Base-by-base conservation (phyloP, 1,139 yeast genomes). In the Blastobotrys malaysiensis region DNA sequence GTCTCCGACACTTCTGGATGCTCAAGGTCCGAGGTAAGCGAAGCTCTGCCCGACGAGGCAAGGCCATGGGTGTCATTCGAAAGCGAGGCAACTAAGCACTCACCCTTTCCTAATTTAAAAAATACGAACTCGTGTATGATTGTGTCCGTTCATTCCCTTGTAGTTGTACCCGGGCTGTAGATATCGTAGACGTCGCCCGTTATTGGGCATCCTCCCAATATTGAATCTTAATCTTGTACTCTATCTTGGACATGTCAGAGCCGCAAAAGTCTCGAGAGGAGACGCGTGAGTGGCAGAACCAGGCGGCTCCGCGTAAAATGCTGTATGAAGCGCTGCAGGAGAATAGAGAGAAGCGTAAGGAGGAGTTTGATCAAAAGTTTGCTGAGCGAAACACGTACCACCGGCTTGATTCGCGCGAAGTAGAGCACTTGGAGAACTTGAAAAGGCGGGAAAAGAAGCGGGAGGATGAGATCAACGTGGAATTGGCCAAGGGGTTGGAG, bases 1-100 rank as follows among this genome's bases (percentile, higher is more conserved):
- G 99, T 91, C 88, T 93, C 79, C 89, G 99, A 86, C 99, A 93
- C 86, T 91, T 86, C 95, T 95, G 98, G 98, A 98, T 98, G 61
- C 70, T 74, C 68, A 82, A 82, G 77, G 85, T 81, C 70, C 90
- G 98, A 86, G 98, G 98, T 83, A 98, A 91, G 86, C 93, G 93
- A 88, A 91, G 98, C 77, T 93, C 99, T 73, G 95, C 97, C 78
- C 90, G 99, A 84, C 89, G 93, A 73, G 84, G 84, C 70, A 82
- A 80, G 79, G 39, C 39, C 39, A 31, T 31, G 39, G 39, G 39
- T 31, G 39, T 31, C 39, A 31, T 31, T n/a, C 39, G 39, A 31
- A 31, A 31, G 39, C 39, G 39, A 31, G 39, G 39, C 39, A 31
- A 31, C 39, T 31, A 31, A 31, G n/a, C n/a, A 16, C n/a, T 9